These are phyloP conservation scores for Fragilaria crotonensis DNA, from an alignment of 108 stramenopile genomes.

Conservation along the genomic window DNA sequence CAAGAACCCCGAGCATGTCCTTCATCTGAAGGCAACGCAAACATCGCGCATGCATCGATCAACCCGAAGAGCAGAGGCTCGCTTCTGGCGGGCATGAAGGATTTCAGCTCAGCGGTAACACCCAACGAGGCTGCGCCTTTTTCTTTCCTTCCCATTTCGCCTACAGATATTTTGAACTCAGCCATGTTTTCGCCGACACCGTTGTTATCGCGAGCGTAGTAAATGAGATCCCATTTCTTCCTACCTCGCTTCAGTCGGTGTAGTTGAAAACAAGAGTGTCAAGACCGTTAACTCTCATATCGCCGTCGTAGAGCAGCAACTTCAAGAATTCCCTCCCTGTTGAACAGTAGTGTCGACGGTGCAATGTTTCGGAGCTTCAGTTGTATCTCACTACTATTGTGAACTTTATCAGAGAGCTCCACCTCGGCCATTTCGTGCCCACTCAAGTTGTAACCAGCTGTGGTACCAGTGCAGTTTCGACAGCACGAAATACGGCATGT, in stretches of 20 bases:
- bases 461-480: constrained; percentile 27
- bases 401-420: constrained; percentile 11
- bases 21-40: not conserved
- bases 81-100: constrained; percentile 36
- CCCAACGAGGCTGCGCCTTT: constrained; percentile 10
- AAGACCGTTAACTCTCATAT: constrained; percentile 21
- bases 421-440: constrained; percentile 28
- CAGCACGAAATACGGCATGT: constrained; percentile 44
- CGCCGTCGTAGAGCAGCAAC: constrained; percentile 34
- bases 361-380: constrained; percentile 31
- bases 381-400: constrained; percentile 20
- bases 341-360: constrained; percentile 33
- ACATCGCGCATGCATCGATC: constrained; percentile 18
- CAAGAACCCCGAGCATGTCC: not conserved
- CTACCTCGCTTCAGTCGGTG: constrained; percentile 37
- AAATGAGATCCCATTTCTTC: constrained; percentile 40
- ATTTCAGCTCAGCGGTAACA: constrained; percentile 33
- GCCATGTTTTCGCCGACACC: constrained; percentile 38
- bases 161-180: constrained; percentile 39
- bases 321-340: constrained; percentile 20
- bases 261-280: constrained; percentile 33
- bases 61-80: constrained; percentile 27
- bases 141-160: constrained; percentile 29
- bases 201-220: constrained; percentile 41
- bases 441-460: constrained; percentile 35